Conservation (phyloP, 2,329 filamentous ascomycete species). For the Penicillium vulpinum region DNA sequence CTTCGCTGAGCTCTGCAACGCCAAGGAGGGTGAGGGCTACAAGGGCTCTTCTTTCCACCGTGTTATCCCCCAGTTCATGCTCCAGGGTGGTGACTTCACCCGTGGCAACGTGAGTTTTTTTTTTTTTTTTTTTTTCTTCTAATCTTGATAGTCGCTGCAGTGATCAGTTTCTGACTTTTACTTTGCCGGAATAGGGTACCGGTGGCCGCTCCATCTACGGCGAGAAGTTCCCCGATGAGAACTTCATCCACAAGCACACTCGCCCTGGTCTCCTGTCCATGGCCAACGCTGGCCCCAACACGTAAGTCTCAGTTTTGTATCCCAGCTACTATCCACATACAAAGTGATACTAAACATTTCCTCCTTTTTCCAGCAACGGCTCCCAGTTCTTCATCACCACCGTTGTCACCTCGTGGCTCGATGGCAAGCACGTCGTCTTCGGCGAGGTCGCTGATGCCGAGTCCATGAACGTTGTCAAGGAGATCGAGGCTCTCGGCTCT, state of each 20-base stretch:
- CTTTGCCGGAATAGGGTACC: conserved; percentile 64
- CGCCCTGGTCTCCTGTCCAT: conserved; percentile 82
- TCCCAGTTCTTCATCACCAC: conserved; percentile 75
- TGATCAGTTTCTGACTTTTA: conserved; percentile 12
- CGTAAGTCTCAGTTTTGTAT: conserved; percentile 50
- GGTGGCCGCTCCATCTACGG: conserved; percentile 94
- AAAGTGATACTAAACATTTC: conserved; percentile 4
- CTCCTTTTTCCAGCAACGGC: conserved; percentile 54
- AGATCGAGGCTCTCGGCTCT: conserved; percentile 61
- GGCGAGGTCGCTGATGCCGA: conserved; percentile 60
- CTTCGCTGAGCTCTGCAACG: conserved; percentile 81
- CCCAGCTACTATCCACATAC: not conserved
- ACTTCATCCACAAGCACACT: conserved; percentile 76
- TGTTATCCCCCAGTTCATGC: conserved; percentile 91
- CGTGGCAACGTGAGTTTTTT: conserved; percentile 72
- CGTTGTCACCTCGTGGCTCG: conserved; percentile 65
- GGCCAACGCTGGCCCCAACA: conserved; percentile 95
- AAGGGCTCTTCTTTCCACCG: conserved; percentile 84
- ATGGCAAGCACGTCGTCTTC: conserved; percentile 70
- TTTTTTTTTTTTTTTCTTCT: conserved; percentile 19
- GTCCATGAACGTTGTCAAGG: conserved; percentile 57
- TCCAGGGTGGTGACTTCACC: conserved; percentile 95
- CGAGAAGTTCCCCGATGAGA: conserved; percentile 92
- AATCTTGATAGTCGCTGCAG: not conserved
- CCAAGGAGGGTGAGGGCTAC: conserved; percentile 81